Evolutionary conservation across 108 stramenopile genomes (phyloP).

Genomic region (Skeletonema marinoi): DNA sequence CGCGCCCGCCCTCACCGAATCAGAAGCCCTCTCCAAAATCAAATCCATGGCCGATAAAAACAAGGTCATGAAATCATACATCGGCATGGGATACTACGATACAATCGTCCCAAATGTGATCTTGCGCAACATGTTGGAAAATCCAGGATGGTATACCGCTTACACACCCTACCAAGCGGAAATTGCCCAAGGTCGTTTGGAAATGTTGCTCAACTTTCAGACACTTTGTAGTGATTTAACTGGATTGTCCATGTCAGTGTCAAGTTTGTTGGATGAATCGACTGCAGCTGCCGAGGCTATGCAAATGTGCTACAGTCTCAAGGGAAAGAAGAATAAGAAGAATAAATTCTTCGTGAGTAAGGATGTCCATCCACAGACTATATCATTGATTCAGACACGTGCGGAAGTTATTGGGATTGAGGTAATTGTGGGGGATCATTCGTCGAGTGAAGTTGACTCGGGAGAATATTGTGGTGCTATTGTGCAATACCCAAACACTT

Average conservation of each 20-base stretch:
- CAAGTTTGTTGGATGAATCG: constrained; percentile 96
- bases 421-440: constrained; percentile 88
- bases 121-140: constrained; percentile 98
- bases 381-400: constrained; percentile 93
- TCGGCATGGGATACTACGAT: constrained; percentile 98
- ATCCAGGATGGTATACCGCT: constrained; percentile 99
- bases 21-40: constrained; percentile 86
- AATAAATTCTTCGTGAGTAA: constrained; percentile 93
- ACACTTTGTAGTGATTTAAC: constrained; percentile 98
- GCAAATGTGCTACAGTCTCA: constrained; percentile 93
- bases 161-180: constrained; percentile 99
- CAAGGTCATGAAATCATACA: constrained; percentile 95
- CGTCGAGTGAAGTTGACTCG: constrained; percentile 66
- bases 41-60: constrained; percentile 79
- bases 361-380: constrained; percentile 97
- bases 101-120: constrained; percentile 95
- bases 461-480: constrained; percentile 94
- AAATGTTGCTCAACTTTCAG: constrained; percentile 99
- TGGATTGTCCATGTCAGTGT: constrained; percentile 95
- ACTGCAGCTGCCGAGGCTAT: constrained; percentile 98
- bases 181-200: constrained; percentile 98
- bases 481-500: constrained; percentile 98
- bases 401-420: constrained; percentile 90
- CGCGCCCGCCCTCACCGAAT: constrained; percentile 82
- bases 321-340: constrained; percentile 88